Evolutionary conservation across 208 protist species (phyloP), one percentile per base, ranked within the genome.

Genomic region (Crithidia fasciculata): DNA sequence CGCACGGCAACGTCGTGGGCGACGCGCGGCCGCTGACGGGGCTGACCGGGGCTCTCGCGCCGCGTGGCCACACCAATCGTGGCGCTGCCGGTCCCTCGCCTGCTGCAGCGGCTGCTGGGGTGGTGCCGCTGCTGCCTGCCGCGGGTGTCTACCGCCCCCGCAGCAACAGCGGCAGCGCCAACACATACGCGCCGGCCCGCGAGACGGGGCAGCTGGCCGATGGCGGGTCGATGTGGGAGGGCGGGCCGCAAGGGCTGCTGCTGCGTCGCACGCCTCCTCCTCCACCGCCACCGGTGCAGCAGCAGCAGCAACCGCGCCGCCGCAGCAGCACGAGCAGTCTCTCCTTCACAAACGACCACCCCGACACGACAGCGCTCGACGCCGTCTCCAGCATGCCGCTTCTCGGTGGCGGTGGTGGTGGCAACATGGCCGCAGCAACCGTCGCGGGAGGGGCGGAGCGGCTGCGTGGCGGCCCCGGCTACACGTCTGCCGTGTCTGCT

Each of bases 1-100:
- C 54, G 12, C 72, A 77, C 64, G 64, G 72, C 57, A 71, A 52
- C 57, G 72, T 77, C 39, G 72, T 71, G n/a, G 72, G 61, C 8
- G 72, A 77, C 39, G 72, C 72, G 13, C 62, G 56, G 10, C 72
- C 72, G 8, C 45, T 58, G 19, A 66, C 72, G 2, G 12, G 28
- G 10, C 15, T 53, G 57, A 59, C 12, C 4, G 52, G 62, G 37
- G 58, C n/a, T 16, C 16, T 5, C 44, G 19, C 16, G 28, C 3
- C 44, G 37, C 15, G 36, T 15, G 66, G 54, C 7, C 50, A 60
- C 43, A 59, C 47, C 41, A 53, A 53, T 8, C 43, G 19, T 18
- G 36, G 36, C 55, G 45, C n/a, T 44, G 56, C 2, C 12, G 41
- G 53, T 63, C 5, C 28, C 28, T 28, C 28, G 28, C 28, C 28